Conservation (phyloP, 2,329 filamentous ascomycete species). For the Aaosphaeria pasadenensis region DNA sequence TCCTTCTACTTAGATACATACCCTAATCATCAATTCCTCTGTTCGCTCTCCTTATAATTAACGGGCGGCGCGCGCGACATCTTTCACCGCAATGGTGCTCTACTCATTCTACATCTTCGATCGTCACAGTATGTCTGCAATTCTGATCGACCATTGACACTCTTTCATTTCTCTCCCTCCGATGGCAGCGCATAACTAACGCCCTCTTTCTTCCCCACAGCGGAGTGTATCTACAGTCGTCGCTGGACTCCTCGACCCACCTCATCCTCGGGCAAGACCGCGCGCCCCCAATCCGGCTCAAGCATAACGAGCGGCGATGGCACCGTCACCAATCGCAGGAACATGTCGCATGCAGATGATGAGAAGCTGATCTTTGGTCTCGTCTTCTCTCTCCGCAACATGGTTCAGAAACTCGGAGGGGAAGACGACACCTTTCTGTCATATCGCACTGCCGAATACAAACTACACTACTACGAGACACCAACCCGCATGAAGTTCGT, state of each 20-base stretch:
- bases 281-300: slow-evolving; percentile 49
- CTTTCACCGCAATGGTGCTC: slow-evolving; percentile 68
- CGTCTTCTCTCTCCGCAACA: slow-evolving; percentile 93
- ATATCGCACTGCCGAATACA: slow-evolving; percentile 92
- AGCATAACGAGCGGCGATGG: slow-evolving; percentile 46
- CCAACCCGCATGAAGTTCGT: slow-evolving; percentile 94
- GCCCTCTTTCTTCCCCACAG: slow-evolving; percentile 45
- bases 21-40: too few species aligned
- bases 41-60: too few species aligned
- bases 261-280: slow-evolving; percentile 45
- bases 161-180: not conserved
- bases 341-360: slow-evolving; percentile 68
- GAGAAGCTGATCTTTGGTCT: slow-evolving; percentile 97
- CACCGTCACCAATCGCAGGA: slow-evolving; percentile 29
- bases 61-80: not conserved
- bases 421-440: slow-evolving; percentile 90
- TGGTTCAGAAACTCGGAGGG: slow-evolving; percentile 92
- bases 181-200: slow-evolving; percentile 5
- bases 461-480: slow-evolving; percentile 98
- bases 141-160: not conserved
- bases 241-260: slow-evolving; percentile 67
- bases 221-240: slow-evolving; percentile 95
- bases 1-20: too few species aligned
- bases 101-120: slow-evolving; percentile 99
- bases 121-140: slow-evolving; percentile 72